phyloP scores from a whole-genome alignment of 2,329 filamentous ascomycete species.

The Diaporthe aspalathi region DNA sequence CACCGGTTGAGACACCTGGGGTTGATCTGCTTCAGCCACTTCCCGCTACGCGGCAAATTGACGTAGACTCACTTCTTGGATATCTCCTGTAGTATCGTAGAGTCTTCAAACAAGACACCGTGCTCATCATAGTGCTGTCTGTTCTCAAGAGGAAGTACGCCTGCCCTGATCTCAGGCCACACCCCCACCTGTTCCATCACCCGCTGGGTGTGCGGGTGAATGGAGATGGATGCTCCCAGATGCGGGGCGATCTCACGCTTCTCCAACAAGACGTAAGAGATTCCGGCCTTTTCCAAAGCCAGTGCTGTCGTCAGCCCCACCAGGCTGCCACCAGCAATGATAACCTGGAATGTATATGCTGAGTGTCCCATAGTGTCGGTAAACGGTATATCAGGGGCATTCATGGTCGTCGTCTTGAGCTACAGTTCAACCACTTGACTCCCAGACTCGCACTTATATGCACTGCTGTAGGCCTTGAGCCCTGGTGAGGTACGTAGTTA shows the following conservation, averaged over 20 bases:
- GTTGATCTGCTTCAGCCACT: slow-evolving; percentile 11
- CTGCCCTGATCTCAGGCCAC: slow-evolving; percentile 22
- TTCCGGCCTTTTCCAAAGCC: slow-evolving; percentile 40
- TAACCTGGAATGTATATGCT: slow-evolving; percentile 31
- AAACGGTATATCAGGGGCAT: neutral
- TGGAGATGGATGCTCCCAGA: slow-evolving; percentile 39
- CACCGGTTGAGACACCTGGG: slow-evolving; percentile 3
- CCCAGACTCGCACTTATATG: neutral
- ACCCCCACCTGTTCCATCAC: slow-evolving; percentile 40
- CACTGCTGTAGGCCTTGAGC: neutral
- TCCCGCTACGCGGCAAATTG: neutral
- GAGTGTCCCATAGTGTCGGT: neutral
- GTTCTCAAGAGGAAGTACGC: slow-evolving; percentile 17
- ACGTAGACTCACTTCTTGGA: slow-evolving; percentile 7
- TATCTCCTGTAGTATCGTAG: slow-evolving; percentile 32
- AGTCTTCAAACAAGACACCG: slow-evolving; percentile 38
- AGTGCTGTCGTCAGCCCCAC: slow-evolving; percentile 39
- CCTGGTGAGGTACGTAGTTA: neutral
- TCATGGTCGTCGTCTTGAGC: neutral
- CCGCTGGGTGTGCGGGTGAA: slow-evolving; percentile 21
- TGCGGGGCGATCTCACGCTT: slow-evolving; percentile 41
- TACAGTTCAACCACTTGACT: neutral
- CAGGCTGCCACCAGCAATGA: slow-evolving; percentile 41
- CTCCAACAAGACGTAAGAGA: slow-evolving; percentile 41
- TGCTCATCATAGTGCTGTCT: slow-evolving; percentile 37